Evolutionary conservation across 1,284 basidiomycete species (phyloP).

Genomic region (Retiboletus flavoniger): DNA sequence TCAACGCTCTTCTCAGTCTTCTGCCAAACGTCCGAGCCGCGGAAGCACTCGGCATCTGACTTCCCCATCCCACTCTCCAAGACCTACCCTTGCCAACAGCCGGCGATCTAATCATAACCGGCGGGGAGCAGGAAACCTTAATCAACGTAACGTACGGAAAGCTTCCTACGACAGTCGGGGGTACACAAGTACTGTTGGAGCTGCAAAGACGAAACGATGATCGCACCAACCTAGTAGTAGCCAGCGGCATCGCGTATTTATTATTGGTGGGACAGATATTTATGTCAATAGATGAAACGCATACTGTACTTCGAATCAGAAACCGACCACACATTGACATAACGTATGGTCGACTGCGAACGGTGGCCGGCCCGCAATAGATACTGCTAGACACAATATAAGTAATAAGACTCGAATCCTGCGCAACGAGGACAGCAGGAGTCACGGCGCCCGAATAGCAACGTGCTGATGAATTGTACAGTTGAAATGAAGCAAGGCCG

Average conservation of each 20-base stretch:
- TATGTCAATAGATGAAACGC: constrained; percentile 17
- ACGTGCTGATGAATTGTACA: neutral
- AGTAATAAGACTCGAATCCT: neutral
- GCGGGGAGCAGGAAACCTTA: constrained; percentile 5
- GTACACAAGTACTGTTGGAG: constrained; percentile 2
- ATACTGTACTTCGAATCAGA: neutral
- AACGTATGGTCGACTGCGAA: neutral
- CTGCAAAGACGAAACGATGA: constrained; percentile 8
- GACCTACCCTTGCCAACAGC: constrained; percentile 11
- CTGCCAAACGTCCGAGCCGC: constrained; percentile 13
- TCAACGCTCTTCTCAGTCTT: constrained; percentile 14
- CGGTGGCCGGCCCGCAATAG: neutral
- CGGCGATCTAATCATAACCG: constrained; percentile 23
- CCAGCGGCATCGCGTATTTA: constrained; percentile 21
- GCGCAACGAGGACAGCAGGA: neutral
- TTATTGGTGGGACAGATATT: constrained; percentile 19
- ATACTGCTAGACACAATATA: neutral
- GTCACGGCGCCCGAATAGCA: neutral
- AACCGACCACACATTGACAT: neutral
- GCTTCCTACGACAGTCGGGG: constrained; percentile 17
- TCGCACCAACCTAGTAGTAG: neutral
- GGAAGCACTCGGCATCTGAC: constrained; percentile 12
- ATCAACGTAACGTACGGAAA: constrained; percentile 21
- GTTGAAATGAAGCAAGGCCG: neutral
- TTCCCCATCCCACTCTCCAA: constrained; percentile 19